Conservation (phyloP, 2,329 filamentous ascomycete species). For the Penicillium olsonii region DNA sequence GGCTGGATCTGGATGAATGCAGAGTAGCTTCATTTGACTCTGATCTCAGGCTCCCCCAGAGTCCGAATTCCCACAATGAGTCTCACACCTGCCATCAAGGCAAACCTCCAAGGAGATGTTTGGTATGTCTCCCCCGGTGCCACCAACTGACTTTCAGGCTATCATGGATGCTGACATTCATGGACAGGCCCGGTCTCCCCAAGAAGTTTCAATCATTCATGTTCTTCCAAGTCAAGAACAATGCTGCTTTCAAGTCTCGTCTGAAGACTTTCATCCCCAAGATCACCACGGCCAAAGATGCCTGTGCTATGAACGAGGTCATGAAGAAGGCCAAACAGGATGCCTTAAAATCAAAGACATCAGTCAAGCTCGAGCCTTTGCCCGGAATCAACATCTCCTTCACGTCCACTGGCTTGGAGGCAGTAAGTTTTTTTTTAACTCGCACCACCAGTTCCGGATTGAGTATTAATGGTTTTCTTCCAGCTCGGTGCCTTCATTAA, state of each 20-base stretch:
- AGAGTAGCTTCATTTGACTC: not conserved
- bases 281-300: slow-evolving; percentile 14
- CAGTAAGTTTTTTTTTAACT: too few relatives aligned
- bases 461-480: too few relatives aligned
- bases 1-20: not conserved
- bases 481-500: slow-evolving; percentile 7
- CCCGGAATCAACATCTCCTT: slow-evolving; percentile 12
- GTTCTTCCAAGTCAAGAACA: slow-evolving; percentile 15
- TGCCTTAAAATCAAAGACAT: not conserved
- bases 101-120: slow-evolving; percentile 20
- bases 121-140: slow-evolving; percentile 9
- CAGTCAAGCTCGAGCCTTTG: slow-evolving; percentile 1
- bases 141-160: not conserved
- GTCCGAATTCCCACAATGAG: slow-evolving; percentile 1
- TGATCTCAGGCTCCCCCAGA: not conserved
- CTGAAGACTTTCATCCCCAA: slow-evolving; percentile 9
- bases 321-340: slow-evolving; percentile 1
- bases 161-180: not conserved
- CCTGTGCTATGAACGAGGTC: slow-evolving; percentile 1
- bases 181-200: slow-evolving; percentile 2
- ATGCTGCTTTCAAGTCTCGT: slow-evolving; percentile 8
- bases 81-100: slow-evolving; percentile 1
- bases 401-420: slow-evolving; percentile 8
- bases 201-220: slow-evolving; percentile 11
- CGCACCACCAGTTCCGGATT: too few relatives aligned